A percentile compares a stretch with the other conserved stretches of the same genome.
phyloP scores from a whole-genome alignment of 306 rosid genomes.

The Cajanus cajan region DNA sequence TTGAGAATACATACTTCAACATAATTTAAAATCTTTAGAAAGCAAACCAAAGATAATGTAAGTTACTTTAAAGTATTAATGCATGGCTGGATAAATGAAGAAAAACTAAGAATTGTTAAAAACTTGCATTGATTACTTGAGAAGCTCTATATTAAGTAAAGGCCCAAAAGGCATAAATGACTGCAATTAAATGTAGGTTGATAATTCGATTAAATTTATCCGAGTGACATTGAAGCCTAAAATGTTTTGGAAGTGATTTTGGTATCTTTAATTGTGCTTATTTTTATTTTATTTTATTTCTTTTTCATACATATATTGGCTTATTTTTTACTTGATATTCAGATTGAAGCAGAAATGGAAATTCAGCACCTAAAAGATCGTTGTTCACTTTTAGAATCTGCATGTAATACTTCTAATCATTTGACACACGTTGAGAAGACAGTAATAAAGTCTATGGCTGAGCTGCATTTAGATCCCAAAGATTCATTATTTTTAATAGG shows the following conservation, averaged over 20 bases:
- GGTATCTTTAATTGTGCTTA: background rate
- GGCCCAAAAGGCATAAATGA: slow-evolving; percentile 11
- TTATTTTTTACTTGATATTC: slow-evolving; percentile 30
- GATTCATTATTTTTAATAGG: slow-evolving; percentile 71
- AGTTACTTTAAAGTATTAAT: background rate
- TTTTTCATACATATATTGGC: slow-evolving; percentile 5
- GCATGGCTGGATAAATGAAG: background rate
- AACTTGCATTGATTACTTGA: slow-evolving; percentile 22
- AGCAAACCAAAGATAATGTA: background rate
- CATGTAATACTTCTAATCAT: slow-evolving; percentile 36
- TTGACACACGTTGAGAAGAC: slow-evolving; percentile 33
- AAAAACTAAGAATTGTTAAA: background rate
- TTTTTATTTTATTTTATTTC: too few species aligned
- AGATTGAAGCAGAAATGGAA: slow-evolving; percentile 61
- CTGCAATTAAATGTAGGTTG: background rate
- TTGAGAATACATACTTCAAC: background rate
- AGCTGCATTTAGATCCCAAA: slow-evolving; percentile 46
- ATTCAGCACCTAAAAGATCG: slow-evolving; percentile 58
- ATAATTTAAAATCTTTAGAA: background rate
- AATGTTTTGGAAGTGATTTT: slow-evolving; percentile 1
- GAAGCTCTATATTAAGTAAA: background rate
- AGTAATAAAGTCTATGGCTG: slow-evolving; percentile 31
- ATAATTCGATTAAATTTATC: slow-evolving; percentile 6
- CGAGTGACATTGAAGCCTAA: background rate
- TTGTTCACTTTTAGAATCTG: slow-evolving; percentile 37